A percentile compares a stretch with the other conserved stretches of the same genome.
Conservation (phyloP, 805 yeast genomes). For the Starmerella roubikii region DNA sequence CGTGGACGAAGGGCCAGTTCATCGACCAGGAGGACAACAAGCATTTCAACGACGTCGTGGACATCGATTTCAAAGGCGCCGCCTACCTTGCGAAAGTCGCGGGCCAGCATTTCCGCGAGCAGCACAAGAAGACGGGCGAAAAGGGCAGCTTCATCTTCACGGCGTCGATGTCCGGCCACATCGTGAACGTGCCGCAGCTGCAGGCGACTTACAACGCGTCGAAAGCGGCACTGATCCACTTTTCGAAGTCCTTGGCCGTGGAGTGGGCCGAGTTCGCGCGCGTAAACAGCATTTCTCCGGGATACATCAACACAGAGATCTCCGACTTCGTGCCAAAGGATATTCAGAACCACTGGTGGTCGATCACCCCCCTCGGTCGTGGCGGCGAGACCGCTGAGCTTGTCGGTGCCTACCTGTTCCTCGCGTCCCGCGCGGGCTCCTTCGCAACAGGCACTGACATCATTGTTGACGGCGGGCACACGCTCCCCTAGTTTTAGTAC, state of each 20-base stretch:
- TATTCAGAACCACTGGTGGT: conserved; percentile 38
- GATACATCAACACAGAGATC: conserved; percentile 68
- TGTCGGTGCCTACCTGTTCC: conserved; percentile 64
- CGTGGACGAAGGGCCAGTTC: conserved; percentile 59
- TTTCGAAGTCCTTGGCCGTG: conserved; percentile 64
- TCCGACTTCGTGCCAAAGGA: conserved; percentile 36
- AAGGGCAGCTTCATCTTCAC: conserved; percentile 71
- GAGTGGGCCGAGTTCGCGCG: conserved; percentile 89
- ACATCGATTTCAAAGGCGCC: conserved; percentile 66
- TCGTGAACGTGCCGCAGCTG: conserved; percentile 73
- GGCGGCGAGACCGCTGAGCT: conserved; percentile 61
- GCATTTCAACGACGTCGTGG: conserved; percentile 60
- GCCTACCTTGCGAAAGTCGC: conserved; percentile 65
- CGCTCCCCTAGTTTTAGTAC: conserved; percentile 33
- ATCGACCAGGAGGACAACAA: conserved; percentile 36
- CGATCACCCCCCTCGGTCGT: conserved; percentile 39
- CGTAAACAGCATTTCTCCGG: conserved; percentile 71
- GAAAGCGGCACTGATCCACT: conserved; percentile 70
- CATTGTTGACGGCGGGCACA: conserved; percentile 68
- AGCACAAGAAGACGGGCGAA: conserved; percentile 30
- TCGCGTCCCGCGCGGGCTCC: conserved; percentile 69
- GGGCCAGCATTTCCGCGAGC: conserved; percentile 59
- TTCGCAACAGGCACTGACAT: conserved; percentile 71
- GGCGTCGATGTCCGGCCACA: conserved; percentile 80
- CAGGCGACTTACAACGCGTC: conserved; percentile 81